Percentiles rank a stretch among this genome's conserved stretches.
phyloP scores from a whole-genome alignment of 2,329 filamentous ascomycete genomes.

The Sarocladium brachiariae region DNA sequence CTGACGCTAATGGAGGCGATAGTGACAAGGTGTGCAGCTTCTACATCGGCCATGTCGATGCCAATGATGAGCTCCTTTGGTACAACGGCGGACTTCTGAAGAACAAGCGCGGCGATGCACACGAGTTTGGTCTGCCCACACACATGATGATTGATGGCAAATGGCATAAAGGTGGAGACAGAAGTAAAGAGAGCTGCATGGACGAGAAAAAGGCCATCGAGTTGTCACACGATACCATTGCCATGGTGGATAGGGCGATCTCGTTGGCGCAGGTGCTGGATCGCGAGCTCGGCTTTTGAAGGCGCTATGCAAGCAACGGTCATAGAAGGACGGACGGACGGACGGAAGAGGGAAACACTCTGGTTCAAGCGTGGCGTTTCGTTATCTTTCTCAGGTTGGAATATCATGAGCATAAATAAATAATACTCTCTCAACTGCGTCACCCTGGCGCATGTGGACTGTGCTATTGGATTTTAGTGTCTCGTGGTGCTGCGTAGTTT shows the following conservation, averaged over 20 bases:
- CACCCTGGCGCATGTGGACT: too few relatives aligned
- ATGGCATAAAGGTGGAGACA: conserved; percentile 28
- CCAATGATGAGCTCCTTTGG: conserved; percentile 30
- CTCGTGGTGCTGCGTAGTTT: too few relatives aligned
- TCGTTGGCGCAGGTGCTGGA: not conserved
- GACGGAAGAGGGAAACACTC: too few relatives aligned
- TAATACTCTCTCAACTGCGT: too few relatives aligned
- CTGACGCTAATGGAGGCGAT: not conserved
- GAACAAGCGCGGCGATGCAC: conserved; percentile 26
- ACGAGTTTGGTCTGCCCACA: conserved; percentile 27
- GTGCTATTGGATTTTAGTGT: too few relatives aligned
- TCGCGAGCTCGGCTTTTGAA: not conserved
- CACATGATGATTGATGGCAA: conserved; percentile 33
- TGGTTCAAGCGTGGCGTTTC: too few relatives aligned
- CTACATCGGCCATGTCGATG: conserved; percentile 35
- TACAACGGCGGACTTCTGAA: conserved; percentile 36
- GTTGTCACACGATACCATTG: not conserved
- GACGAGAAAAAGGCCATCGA: not conserved
- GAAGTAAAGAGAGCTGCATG: conserved; percentile 33
- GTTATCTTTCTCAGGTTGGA: too few relatives aligned
- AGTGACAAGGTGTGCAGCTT: conserved; percentile 30
- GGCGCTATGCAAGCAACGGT: too few relatives aligned
- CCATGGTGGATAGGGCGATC: not conserved
- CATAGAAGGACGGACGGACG: too few relatives aligned
- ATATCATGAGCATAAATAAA: too few relatives aligned